Evolutionary conservation across 2,329 filamentous ascomycete species (phyloP).

Genomic region (Xylariaceae sp.): DNA sequence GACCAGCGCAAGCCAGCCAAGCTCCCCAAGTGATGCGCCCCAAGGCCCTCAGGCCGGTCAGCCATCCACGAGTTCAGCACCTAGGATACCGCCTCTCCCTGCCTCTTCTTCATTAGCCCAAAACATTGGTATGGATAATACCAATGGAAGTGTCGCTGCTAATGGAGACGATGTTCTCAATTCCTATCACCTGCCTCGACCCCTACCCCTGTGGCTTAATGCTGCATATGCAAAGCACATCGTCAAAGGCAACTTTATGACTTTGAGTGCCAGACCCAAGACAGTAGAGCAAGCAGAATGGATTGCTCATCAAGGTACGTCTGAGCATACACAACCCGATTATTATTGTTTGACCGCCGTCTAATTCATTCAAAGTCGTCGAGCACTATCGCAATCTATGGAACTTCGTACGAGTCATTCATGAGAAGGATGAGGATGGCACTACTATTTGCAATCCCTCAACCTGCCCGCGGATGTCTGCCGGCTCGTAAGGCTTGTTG

Average conservation of each 20-base stretch:
- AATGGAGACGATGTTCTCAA: constrained; percentile 51
- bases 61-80: constrained; percentile 47
- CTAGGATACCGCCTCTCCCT: constrained; percentile 56
- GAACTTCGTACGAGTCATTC: constrained; percentile 82
- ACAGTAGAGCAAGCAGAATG: constrained; percentile 93
- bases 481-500: constrained; percentile 65
- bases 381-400: constrained; percentile 87
- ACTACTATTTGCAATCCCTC: constrained; percentile 75
- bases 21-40: constrained; percentile 40
- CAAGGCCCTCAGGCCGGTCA: constrained; percentile 47
- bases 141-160: constrained; percentile 40
- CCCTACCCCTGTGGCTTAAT: constrained; percentile 69
- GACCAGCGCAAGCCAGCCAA: constrained; percentile 43
- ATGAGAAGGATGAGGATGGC: constrained; percentile 76
- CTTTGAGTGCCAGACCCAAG: constrained; percentile 83
- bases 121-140: constrained; percentile 63
- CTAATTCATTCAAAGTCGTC: constrained; percentile 56
- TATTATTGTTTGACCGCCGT: not conserved
- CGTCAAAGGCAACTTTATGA: constrained; percentile 97
- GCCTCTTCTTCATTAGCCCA: constrained; percentile 60
- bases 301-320: constrained; percentile 86
- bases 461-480: constrained; percentile 87
- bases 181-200: constrained; percentile 59
- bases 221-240: constrained; percentile 75
- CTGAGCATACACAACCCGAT: not conserved